Evolutionary conservation across 2,329 filamentous ascomycete species (phyloP).

Genomic region (Aspergillus cejpii): DNA sequence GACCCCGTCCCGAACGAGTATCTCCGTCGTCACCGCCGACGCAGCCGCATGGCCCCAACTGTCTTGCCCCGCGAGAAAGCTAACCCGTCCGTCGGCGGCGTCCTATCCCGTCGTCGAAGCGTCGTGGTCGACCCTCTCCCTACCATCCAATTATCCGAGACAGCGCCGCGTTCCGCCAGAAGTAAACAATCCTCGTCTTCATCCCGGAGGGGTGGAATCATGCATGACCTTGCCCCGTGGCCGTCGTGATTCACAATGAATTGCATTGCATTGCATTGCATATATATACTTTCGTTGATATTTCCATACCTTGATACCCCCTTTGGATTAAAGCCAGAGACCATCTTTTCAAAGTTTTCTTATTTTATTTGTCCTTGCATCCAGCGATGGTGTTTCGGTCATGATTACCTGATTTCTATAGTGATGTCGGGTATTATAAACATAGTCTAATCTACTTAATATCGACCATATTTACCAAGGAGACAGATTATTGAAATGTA

Average conservation of each 20-base stretch:
- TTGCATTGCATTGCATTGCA: too few relatives aligned
- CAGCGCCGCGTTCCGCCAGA: neutral
- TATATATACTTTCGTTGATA: neutral
- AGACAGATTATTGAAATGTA: constrained; percentile 3
- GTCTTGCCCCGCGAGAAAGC: constrained; percentile 23
- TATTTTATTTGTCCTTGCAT: neutral
- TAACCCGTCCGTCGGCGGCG: constrained; percentile 26
- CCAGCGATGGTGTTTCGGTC: neutral
- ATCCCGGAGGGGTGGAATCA: constrained; percentile 8
- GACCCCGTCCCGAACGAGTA: constrained; percentile 43
- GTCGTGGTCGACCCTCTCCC: constrained; percentile 21
- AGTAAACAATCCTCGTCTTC: neutral
- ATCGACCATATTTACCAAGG: too few relatives aligned
- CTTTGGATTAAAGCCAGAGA: neutral
- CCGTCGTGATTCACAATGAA: constrained; percentile 4
- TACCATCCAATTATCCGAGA: constrained; percentile 8
- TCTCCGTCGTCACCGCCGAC: constrained; percentile 25
- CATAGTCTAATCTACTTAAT: too few relatives aligned
- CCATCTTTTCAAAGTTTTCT: neutral
- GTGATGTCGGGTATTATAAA: too few relatives aligned
- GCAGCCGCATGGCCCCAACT: constrained; percentile 8
- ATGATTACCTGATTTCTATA: neutral
- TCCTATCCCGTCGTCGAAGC: constrained; percentile 27
- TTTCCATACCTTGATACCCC: neutral
- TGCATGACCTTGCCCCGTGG: constrained; percentile 18